These are phyloP conservation scores for Misopates orontium DNA, from an alignment of 257 asterid genomes.

Conservation along the genomic window DNA sequence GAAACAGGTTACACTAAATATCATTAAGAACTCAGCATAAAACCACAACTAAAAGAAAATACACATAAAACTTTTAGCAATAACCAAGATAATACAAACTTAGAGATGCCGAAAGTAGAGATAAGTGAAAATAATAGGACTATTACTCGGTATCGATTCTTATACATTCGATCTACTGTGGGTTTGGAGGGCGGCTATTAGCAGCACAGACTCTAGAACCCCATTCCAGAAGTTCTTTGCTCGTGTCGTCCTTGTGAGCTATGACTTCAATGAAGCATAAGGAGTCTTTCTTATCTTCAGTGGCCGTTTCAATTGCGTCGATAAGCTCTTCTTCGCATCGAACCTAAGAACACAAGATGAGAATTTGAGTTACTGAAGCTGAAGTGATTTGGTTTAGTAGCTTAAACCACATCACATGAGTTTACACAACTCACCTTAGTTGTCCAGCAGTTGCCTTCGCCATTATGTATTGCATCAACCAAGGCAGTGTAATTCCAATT, in stretches of 20 bases:
- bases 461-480: slow-evolving; percentile 63
- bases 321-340: neutral
- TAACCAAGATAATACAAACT: neutral
- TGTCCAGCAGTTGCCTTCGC: slow-evolving; percentile 71
- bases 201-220: slow-evolving; percentile 8
- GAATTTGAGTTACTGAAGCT: neutral
- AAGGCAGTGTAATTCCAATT: slow-evolving; percentile 67
- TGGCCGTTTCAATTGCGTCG: neutral
- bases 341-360: neutral
- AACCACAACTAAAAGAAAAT: too few relatives aligned
- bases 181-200: slow-evolving; percentile 17
- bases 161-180: neutral
- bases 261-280: slow-evolving; percentile 17
- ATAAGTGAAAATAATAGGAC: too few relatives aligned
- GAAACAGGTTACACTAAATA: too few relatives aligned
- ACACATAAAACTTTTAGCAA: neutral
- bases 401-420: neutral
- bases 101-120: neutral
- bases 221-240: slow-evolving; percentile 19
- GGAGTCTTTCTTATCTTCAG: neutral
- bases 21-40: too few relatives aligned
- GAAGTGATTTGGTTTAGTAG: neutral
- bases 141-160: neutral
- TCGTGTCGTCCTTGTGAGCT: slow-evolving; percentile 11
- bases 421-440: slow-evolving; percentile 38